Percentiles rank a stretch among this genome's conserved stretches.
Conservation (phyloP, 169 alveolate genomes). For the Eimeria sp. region DNA sequence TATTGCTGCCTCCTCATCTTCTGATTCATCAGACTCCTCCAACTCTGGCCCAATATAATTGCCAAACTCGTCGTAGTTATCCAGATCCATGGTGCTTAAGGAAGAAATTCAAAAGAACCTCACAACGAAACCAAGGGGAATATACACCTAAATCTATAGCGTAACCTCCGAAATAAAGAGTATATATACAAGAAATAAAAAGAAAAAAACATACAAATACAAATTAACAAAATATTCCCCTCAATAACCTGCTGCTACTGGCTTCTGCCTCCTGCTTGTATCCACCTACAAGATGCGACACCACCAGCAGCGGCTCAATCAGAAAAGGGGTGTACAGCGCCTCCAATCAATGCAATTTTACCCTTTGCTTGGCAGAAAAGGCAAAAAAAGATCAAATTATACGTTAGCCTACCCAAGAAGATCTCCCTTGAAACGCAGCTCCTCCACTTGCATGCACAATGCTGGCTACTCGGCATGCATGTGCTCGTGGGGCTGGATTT, state of each 20-base stretch:
- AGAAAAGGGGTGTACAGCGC: no score
- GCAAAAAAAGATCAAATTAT: no score
- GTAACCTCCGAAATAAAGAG: neutral
- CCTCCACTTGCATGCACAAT: neutral
- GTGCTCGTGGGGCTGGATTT: neutral
- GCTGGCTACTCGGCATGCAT: no score
- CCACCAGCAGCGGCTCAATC: no score
- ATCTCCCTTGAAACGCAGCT: neutral
- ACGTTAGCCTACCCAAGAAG: no score
- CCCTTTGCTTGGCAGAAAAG: no score
- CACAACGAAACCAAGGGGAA: neutral
- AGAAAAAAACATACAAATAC: no score
- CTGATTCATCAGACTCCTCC: slow-evolving; percentile 89
- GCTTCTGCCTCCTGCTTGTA: no score
- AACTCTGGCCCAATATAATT: slow-evolving; percentile 98
- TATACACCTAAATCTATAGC: neutral
- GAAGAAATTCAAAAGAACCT: neutral
- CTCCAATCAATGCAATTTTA: no score
- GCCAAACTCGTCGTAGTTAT: slow-evolving; percentile 99
- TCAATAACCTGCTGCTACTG: no score
- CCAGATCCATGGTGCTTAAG: slow-evolving; percentile 73
- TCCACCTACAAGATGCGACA: no score
- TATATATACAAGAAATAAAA: neutral
- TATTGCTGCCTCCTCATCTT: slow-evolving; percentile 87
- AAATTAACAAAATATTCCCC: no score